Evolutionary conservation across 257 asterid species (phyloP).

Genomic region (Oldenlandia corymbosa): DNA sequence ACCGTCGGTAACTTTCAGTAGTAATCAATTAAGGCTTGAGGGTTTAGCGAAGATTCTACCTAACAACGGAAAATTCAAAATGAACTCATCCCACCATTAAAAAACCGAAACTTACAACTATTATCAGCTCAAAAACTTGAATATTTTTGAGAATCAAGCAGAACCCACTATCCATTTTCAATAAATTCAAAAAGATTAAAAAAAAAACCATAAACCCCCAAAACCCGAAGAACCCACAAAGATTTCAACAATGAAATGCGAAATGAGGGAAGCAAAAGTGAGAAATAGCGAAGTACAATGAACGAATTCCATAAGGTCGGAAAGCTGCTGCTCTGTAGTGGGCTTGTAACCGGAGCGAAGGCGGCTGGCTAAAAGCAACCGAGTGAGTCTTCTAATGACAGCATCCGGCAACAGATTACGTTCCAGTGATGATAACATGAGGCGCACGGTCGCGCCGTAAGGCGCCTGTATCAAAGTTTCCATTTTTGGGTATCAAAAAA

Average conservation of each 20-base stretch:
- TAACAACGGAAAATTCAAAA: background rate
- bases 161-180: background rate
- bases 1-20: background rate
- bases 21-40: background rate
- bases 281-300: constrained; percentile 32
- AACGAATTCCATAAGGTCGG: constrained; percentile 53
- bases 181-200: background rate
- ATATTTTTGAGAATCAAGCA: background rate
- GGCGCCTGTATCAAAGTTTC: constrained; percentile 47
- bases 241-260: background rate
- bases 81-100: background rate
- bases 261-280: too few species aligned
- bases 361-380: constrained; percentile 65
- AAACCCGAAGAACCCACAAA: background rate
- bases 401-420: constrained; percentile 81
- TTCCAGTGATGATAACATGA: constrained; percentile 70
- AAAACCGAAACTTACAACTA: background rate
- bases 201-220: too few species aligned
- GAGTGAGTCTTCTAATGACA: constrained; percentile 70
- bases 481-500: too few species aligned
- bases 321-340: constrained; percentile 50
- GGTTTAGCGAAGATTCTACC: background rate
- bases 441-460: constrained; percentile 57
- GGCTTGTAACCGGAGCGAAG: constrained; percentile 71
- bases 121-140: background rate